Percentiles rank a stretch among this genome's conserved stretches.
These are phyloP conservation scores for Amanita brunnescens DNA, from an alignment of 768 basidiomycete species.

Conservation along the genomic window DNA sequence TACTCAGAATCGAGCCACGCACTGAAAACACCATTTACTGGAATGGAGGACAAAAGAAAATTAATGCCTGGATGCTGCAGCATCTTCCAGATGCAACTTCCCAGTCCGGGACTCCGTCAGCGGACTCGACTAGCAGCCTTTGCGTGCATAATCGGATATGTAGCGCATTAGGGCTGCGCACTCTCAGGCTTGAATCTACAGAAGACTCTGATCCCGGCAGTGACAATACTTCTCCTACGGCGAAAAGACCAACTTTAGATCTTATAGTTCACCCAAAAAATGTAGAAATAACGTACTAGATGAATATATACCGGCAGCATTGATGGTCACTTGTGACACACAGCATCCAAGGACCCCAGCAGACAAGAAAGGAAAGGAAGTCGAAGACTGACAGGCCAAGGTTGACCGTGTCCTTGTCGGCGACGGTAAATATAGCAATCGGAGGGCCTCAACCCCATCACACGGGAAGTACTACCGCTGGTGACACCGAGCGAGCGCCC, in stretches of 20 bases:
- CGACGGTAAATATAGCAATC: conserved; percentile 6
- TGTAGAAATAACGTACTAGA: too few species aligned
- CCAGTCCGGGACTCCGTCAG: too few species aligned
- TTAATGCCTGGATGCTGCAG: too few species aligned
- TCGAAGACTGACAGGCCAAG: too few species aligned
- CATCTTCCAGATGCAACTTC: too few species aligned
- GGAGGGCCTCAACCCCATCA: conserved; percentile 13
- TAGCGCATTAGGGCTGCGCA: conserved; percentile 4
- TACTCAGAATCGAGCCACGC: background rate
- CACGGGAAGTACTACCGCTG: conserved; percentile 12
- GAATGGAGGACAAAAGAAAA: conserved; percentile 13
- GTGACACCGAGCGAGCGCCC: conserved; percentile 10
- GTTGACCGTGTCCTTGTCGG: too few species aligned
- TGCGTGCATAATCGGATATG: conserved; percentile 14
- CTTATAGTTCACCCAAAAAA: background rate
- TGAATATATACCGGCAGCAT: too few species aligned
- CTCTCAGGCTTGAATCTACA: background rate
- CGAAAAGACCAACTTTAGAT: background rate
- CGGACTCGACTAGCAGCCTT: conserved; percentile 2
- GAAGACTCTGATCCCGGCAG: too few species aligned
- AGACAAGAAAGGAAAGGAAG: too few species aligned
- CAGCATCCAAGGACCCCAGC: too few species aligned
- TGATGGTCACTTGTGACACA: too few species aligned
- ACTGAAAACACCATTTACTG: conserved; percentile 11
- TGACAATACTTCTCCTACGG: too few species aligned